These are phyloP conservation scores for Cyamopsis tetragonoloba DNA, from an alignment of 306 rosid genomes.

Conservation along the genomic window DNA sequence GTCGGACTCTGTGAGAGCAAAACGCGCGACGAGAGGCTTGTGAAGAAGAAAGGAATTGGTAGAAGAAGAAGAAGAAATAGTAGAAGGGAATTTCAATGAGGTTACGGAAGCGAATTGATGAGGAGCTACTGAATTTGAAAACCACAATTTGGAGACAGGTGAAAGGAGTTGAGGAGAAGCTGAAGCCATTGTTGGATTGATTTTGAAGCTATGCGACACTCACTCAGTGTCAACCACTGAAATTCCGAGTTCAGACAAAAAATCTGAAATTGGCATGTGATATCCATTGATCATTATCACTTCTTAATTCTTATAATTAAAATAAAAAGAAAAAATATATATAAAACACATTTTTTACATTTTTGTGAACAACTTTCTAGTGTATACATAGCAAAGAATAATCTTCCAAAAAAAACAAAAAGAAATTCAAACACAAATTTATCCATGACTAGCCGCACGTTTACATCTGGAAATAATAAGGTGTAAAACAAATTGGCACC, in stretches of 20 bases:
- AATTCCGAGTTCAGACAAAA: slow-evolving; percentile 1
- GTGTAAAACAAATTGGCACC: neutral
- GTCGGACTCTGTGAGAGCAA: slow-evolving; percentile 71
- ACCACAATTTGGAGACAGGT: slow-evolving; percentile 33
- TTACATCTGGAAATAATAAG: neutral
- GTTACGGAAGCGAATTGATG: slow-evolving; percentile 27
- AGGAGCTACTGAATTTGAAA: slow-evolving; percentile 31
- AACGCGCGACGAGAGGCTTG: slow-evolving; percentile 38
- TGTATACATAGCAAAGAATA: too few species aligned
- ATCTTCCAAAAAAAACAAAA: too few species aligned
- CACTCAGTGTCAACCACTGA: slow-evolving; percentile 29
- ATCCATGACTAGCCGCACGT: neutral
- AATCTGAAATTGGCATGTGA: neutral
- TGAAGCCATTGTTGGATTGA: slow-evolving; percentile 48
- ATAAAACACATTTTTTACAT: too few species aligned
- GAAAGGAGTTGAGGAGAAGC: slow-evolving; percentile 44
- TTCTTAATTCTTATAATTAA: neutral
- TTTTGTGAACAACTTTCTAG: neutral
- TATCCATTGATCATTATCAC: too few species aligned
- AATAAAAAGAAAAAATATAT: neutral
- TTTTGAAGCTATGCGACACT: neutral
- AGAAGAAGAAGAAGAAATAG: slow-evolving; percentile 28
- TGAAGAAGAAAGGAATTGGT: slow-evolving; percentile 9
- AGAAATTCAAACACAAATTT: neutral
- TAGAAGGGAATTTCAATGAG: slow-evolving; percentile 28